phyloP scores from a whole-genome alignment of 345 rosid species.

The Combretum micranthum region DNA sequence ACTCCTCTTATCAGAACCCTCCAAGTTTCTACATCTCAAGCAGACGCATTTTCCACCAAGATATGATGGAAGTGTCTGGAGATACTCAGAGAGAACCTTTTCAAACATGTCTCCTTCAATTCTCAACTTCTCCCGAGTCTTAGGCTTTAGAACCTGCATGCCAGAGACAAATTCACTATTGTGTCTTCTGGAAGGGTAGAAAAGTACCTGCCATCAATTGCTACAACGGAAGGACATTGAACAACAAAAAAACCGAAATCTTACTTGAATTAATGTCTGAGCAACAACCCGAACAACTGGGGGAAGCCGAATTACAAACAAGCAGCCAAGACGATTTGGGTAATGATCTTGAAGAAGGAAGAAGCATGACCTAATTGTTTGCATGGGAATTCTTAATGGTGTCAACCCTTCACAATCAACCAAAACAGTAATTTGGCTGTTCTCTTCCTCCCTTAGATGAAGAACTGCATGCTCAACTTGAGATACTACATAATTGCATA shows the following conservation, averaged over 20 bases:
- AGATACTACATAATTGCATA: constrained; percentile 47
- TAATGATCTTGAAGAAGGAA: constrained; percentile 83
- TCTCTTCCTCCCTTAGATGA: constrained; percentile 46
- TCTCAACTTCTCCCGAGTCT: constrained; percentile 74
- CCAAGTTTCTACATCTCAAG: constrained; percentile 41
- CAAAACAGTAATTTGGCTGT: constrained; percentile 65
- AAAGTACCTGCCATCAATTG: background rate
- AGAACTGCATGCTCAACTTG: constrained; percentile 83
- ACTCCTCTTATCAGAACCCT: constrained; percentile 9
- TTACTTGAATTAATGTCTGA: constrained; percentile 87
- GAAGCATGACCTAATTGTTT: constrained; percentile 77
- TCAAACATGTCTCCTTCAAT: constrained; percentile 64
- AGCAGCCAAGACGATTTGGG: constrained; percentile 77
- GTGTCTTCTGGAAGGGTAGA: too few relatives aligned
- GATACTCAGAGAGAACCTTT: constrained; percentile 48
- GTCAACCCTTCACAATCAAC: constrained; percentile 89
- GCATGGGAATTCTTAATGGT: constrained; percentile 86
- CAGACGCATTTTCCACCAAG: constrained; percentile 83
- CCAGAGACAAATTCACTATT: constrained; percentile 8
- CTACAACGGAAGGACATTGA: background rate
- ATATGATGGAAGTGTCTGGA: constrained; percentile 67
- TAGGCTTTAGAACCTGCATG: constrained; percentile 65
- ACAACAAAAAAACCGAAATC: background rate
- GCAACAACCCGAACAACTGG: constrained; percentile 76
- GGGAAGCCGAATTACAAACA: constrained; percentile 84